A percentile compares a stretch with the other conserved stretches of the same genome.
Conservation (phyloP, 2,329 filamentous ascomycete genomes). For the Pestalotiopsis sp. region DNA sequence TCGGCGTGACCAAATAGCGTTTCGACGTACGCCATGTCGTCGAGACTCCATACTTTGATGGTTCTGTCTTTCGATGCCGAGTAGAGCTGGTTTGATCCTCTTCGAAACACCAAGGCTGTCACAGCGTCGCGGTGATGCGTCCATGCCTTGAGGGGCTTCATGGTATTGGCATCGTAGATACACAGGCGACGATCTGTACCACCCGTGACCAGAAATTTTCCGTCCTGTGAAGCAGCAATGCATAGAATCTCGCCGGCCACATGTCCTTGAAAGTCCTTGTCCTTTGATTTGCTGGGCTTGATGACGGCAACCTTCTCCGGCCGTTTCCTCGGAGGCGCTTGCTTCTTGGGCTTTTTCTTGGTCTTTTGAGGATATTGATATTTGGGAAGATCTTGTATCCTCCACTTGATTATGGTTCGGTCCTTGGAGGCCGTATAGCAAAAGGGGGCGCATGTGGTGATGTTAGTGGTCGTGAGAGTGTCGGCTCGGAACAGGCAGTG, state of each 20-base stretch:
- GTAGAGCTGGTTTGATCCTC: slow-evolving; percentile 89
- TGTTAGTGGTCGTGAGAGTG: slow-evolving; percentile 74
- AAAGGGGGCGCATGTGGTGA: slow-evolving; percentile 78
- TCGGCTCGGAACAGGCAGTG: slow-evolving; percentile 79
- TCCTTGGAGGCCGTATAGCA: slow-evolving; percentile 91
- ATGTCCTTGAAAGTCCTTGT: slow-evolving; percentile 74
- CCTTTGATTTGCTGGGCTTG: slow-evolving; percentile 62
- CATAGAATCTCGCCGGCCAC: slow-evolving; percentile 72
- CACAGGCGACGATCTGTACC: slow-evolving; percentile 83
- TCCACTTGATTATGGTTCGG: slow-evolving; percentile 84
- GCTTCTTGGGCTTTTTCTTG: slow-evolving; percentile 59
- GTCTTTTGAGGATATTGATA: slow-evolving; percentile 63
- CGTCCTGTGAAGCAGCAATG: slow-evolving; percentile 85
- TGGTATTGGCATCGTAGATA: slow-evolving; percentile 80
- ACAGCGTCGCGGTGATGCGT: slow-evolving; percentile 90
- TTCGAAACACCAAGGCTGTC: slow-evolving; percentile 80
- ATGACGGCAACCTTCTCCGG: slow-evolving; percentile 63
- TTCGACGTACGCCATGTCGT: slow-evolving; percentile 85
- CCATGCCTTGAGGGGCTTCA: slow-evolving; percentile 81
- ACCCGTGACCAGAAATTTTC: slow-evolving; percentile 88
- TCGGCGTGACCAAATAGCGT: slow-evolving; percentile 97
- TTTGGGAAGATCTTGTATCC: slow-evolving; percentile 67
- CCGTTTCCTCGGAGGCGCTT: slow-evolving; percentile 59
- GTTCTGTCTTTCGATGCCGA: slow-evolving; percentile 89
- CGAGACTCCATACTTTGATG: slow-evolving; percentile 92